phyloP scores from a whole-genome alignment of 208 protist genomes.

The Wallacemonas sp. region DNA sequence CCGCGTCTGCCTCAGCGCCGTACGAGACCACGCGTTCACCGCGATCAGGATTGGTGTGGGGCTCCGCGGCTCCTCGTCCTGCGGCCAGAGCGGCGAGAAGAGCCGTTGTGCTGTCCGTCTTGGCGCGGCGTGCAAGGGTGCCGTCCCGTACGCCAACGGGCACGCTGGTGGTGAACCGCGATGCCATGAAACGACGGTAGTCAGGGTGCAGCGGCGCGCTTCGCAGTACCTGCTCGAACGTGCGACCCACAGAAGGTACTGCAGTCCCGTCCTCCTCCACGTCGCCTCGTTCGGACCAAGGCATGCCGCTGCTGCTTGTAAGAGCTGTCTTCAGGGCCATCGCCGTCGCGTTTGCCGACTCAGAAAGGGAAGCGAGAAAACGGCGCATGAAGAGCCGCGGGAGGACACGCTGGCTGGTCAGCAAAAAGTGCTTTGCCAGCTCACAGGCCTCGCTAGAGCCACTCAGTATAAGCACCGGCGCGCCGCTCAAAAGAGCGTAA shows the following conservation, averaged over 20 bases:
- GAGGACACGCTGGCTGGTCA: not conserved
- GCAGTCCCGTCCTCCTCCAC: not conserved
- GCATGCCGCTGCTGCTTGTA: no score
- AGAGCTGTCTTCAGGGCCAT: not conserved
- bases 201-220: not conserved
- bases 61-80: not conserved
- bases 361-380: not conserved
- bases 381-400: not conserved
- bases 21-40: not conserved
- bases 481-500: conserved; percentile 53
- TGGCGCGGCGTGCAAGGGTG: not conserved
- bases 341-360: not conserved
- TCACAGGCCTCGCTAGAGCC: conserved; percentile 25
- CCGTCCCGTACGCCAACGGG: not conserved
- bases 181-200: not conserved
- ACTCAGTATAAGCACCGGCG: conserved; percentile 64
- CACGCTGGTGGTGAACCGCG: not conserved
- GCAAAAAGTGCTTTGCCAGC: conserved; percentile 28
- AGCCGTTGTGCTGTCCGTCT: not conserved
- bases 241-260: not conserved
- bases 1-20: not conserved
- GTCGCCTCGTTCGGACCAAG: not conserved
- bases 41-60: no score
- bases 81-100: not conserved
- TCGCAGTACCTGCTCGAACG: not conserved